phyloP scores from a whole-genome alignment of 2,329 filamentous ascomycete genomes.

The Ophiobolus disseminans region DNA sequence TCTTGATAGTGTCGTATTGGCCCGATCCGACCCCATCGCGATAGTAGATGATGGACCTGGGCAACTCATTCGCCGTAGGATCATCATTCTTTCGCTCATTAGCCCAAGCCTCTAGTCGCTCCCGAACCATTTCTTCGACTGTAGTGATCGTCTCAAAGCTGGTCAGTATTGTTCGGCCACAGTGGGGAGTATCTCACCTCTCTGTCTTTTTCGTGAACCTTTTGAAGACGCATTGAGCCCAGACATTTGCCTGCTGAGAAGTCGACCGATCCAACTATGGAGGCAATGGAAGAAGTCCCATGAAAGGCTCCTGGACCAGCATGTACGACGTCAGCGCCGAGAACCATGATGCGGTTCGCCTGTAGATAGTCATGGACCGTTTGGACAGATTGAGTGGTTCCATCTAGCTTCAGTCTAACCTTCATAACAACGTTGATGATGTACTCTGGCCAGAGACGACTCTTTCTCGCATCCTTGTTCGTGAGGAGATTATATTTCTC shows the following conservation, averaged over 20 bases:
- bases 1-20: too few relatives aligned
- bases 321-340: conserved; percentile 50
- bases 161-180: too few relatives aligned
- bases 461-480: not conserved
- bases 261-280: conserved; percentile 50
- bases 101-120: too few relatives aligned
- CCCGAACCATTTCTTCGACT: too few relatives aligned
- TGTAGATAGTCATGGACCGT: not conserved
- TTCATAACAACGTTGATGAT: conserved; percentile 28
- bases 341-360: not conserved
- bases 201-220: not conserved
- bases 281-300: conserved; percentile 47
- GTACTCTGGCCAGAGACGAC: conserved; percentile 5
- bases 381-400: conserved; percentile 19
- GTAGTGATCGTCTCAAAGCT: too few relatives aligned
- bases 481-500: too few relatives aligned
- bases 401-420: conserved; percentile 28
- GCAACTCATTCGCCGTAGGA: too few relatives aligned
- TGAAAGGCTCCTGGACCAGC: conserved; percentile 26
- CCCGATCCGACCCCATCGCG: too few relatives aligned
- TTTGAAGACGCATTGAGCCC: conserved; percentile 45
- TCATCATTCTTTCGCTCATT: too few relatives aligned
- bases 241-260: conserved; percentile 32
- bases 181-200: too few relatives aligned
- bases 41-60: too few relatives aligned